These are phyloP conservation scores for Arachnopeziza araneosa DNA, from an alignment of 2,329 filamentous ascomycete genomes.

Conservation along the genomic window DNA sequence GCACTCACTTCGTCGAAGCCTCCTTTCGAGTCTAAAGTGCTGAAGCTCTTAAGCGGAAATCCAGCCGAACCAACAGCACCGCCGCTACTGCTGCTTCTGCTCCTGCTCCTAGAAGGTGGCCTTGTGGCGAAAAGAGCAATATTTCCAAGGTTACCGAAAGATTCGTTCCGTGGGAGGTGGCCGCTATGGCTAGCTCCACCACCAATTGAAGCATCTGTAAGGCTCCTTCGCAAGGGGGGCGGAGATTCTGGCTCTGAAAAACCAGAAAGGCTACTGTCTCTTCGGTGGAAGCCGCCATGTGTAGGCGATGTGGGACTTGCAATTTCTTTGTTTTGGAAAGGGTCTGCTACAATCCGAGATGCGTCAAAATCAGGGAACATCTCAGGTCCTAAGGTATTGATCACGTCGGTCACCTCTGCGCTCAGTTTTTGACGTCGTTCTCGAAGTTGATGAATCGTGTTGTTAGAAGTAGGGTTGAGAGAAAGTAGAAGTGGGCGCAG, in stretches of 20 bases:
- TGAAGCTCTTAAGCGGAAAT: constrained; percentile 67
- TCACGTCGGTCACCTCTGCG: constrained; percentile 78
- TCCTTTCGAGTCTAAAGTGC: constrained; percentile 58
- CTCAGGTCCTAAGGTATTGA: constrained; percentile 92
- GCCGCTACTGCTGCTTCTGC: constrained; percentile 62
- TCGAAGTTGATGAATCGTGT: constrained; percentile 75
- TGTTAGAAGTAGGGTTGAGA: constrained; percentile 76
- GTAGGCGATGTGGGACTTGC: constrained; percentile 22
- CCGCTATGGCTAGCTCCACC: constrained; percentile 27
- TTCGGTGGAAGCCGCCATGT: constrained; percentile 28
- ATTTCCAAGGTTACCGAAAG: constrained; percentile 81
- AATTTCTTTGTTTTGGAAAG: constrained; percentile 31
- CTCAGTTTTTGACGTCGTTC: constrained; percentile 68
- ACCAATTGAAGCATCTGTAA: constrained; percentile 23
- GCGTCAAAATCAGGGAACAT: constrained; percentile 95
- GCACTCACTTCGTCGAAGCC: constrained; percentile 77
- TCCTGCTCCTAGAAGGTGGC: constrained; percentile 73
- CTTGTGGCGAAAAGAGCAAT: constrained; percentile 88
- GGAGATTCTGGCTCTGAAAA: constrained; percentile 23
- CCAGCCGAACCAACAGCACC: constrained; percentile 54
- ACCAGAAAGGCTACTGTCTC: constrained; percentile 46
- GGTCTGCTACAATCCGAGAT: constrained; percentile 60
- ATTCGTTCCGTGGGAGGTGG: constrained; percentile 74
- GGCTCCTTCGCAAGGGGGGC: constrained; percentile 24
- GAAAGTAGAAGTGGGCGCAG: constrained; percentile 81